Base-by-base conservation (phyloP, 352 stramenopile species). In the Pythium dissimile region DNA sequence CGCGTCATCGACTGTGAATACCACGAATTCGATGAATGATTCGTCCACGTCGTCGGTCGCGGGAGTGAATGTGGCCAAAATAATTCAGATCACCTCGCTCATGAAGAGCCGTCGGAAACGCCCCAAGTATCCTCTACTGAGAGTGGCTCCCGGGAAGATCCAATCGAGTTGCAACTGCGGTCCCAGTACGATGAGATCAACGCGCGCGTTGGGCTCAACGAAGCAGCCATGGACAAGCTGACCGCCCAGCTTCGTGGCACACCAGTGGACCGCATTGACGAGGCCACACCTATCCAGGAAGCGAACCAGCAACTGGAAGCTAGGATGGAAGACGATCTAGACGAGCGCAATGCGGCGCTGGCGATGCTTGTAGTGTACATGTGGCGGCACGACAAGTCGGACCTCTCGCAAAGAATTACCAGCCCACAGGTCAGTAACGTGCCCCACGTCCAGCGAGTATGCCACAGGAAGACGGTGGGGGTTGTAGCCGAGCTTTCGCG, bases 291-390 rank as follows among this genome's bases (percentile, higher is more conserved):
- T 20, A 70, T 76, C 39, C 75, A 72, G 37, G 67, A 49, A 1
- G 69, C 77, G 52, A 62, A 79, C 26, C 49, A 73, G 31, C 71
- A 77, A 31, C 44, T 86, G 12, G 58, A 72, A 15, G 46, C 20
- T 15, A 56, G 55, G 15, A 75, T 88, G 30, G 46, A 63, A 42
- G 28, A 45, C 4, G 67, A 83, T 28, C 71, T 71, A 28, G 51
- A 35, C 30, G 55, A 66, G 20, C 65, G 71, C 6, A 70, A 86
- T 57, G 64, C 69, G 18, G 69, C 66, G 26, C 54, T 82, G 8
- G 74, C 78, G 2, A 61, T 72, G 59, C 48, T 86, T 2, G 73
- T 70, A 6, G 68, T 62, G 21, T 71, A 77, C 35, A 43, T 61
- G 16, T 75, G 65, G 64, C 43, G 34, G n/a, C 18, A 62, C 16